Evolutionary conservation across 2,329 filamentous ascomycete species (phyloP), one percentile per base, ranked within the genome.

Genomic region (Fulvia fulva): DNA sequence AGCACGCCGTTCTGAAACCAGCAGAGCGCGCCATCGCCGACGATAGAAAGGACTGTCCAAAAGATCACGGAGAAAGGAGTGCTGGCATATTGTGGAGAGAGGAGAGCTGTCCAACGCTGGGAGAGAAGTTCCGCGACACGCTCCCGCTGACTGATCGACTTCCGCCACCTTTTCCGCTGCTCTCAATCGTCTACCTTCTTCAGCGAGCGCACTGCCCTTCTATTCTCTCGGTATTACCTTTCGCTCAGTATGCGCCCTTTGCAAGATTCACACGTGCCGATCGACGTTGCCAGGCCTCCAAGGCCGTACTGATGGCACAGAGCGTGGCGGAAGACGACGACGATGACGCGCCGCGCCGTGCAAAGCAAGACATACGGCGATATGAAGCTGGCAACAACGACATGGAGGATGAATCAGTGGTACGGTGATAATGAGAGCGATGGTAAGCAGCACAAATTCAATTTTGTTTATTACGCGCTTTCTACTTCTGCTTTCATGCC

Each of bases 1-100:
- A 64, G 11, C 56, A 28, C 53, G 82, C 71, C 60, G 91, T 83
- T 58, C 77, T 67, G 2, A 60, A 51, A 41, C 56, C 57, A 30
- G 28, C 55, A 37, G 60, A 53, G 43, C 53, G 62, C 50, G 56
- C 50, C 68, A 70, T 69, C 12, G 25, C 26, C 9, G 5, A 7
- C 14, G 14, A n/a, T 19, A 6, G 3, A n/a, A 41, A n/a, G 19
- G 5, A n/a, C 37, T 41, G 37, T 41, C 5, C 37, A 7, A 16
- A n/a, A 19, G 14, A n/a, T 41, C 37, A 41, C 7, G 19, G 5
- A 41, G 37, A n/a, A 19, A 41, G n/a, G 16, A 41, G 14, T 41
- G 37, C 19, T 19, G 37, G n/a, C 9, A 41, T 41, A 8, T 16
- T 16, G 37, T 41, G 37, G 37, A 19, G 16, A n/a, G 5, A 41